Conservation (phyloP, 2,329 filamentous ascomycete genomes). For the Colletotrichum tropicicola region DNA sequence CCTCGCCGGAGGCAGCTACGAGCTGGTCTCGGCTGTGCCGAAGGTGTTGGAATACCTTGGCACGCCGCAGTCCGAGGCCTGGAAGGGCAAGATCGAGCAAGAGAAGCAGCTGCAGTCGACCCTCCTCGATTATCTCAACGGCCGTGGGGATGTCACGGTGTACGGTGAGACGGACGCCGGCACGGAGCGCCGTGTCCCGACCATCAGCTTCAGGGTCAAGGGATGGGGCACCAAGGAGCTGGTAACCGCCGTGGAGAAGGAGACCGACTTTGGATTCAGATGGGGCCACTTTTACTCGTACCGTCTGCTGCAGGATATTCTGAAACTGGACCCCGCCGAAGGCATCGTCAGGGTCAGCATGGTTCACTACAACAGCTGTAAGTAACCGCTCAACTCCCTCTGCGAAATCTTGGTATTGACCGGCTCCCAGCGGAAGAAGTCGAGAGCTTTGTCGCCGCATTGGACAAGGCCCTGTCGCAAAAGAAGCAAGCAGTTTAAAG, state of each 20-base stretch:
- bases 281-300: conserved; percentile 77
- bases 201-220: conserved; percentile 72
- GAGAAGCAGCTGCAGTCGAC: conserved; percentile 68
- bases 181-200: conserved; percentile 63
- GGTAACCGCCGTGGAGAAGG: conserved; percentile 69
- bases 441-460: conserved; percentile 55
- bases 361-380: conserved; percentile 77
- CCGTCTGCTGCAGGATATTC: conserved; percentile 65
- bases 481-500: conserved; percentile 23
- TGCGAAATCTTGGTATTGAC: neutral
- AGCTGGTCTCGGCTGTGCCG: conserved; percentile 71
- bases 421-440: conserved; percentile 62
- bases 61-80: conserved; percentile 46
- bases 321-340: conserved; percentile 63
- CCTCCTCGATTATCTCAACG: conserved; percentile 67
- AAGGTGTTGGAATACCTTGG: conserved; percentile 70
- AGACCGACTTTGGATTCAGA: conserved; percentile 67
- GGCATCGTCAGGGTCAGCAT: conserved; percentile 76
- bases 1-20: conserved; percentile 75
- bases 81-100: conserved; percentile 63
- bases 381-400: conserved; percentile 41
- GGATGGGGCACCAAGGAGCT: conserved; percentile 65
- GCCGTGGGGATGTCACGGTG: conserved; percentile 62
- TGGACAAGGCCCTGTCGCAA: conserved; percentile 57
- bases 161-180: conserved; percentile 63